Evolutionary conservation across 1,139 yeast species (phyloP).

Genomic region (Arxiozyma telluris): DNA sequence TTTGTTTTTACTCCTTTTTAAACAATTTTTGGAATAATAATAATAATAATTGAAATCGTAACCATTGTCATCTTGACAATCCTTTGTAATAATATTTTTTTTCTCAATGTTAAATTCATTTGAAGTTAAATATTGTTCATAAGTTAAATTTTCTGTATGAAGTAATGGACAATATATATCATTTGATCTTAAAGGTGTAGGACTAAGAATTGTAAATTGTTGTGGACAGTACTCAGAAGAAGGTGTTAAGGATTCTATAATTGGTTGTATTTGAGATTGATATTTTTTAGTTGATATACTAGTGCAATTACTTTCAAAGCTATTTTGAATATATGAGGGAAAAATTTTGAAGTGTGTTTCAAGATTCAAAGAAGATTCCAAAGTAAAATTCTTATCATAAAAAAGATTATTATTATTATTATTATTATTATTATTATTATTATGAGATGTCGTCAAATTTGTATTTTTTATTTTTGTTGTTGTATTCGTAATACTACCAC

Average conservation of each 20-base stretch:
- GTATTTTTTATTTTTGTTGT: no score
- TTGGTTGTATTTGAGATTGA: neutral
- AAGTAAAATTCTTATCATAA: neutral
- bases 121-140: slow-evolving; percentile 1
- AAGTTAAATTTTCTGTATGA: neutral
- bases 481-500: no score
- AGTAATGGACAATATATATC: neutral
- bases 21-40: no score
- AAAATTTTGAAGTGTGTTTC: slow-evolving; percentile 4
- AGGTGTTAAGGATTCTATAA: neutral
- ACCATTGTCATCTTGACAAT: neutral
- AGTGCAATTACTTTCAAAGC: neutral
- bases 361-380: neutral
- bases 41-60: neutral
- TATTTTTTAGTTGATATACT: neutral
- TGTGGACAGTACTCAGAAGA: neutral
- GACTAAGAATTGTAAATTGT: neutral
- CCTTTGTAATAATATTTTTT: neutral
- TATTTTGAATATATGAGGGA: slow-evolving; percentile 5
- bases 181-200: neutral
- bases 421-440: no score
- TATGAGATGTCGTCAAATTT: no score
- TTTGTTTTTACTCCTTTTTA: neutral
- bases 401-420: neutral
- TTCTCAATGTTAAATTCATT: neutral